Base-by-base conservation (phyloP, 345 rosid genomes). In the Boechera divaricarpa region DNA sequence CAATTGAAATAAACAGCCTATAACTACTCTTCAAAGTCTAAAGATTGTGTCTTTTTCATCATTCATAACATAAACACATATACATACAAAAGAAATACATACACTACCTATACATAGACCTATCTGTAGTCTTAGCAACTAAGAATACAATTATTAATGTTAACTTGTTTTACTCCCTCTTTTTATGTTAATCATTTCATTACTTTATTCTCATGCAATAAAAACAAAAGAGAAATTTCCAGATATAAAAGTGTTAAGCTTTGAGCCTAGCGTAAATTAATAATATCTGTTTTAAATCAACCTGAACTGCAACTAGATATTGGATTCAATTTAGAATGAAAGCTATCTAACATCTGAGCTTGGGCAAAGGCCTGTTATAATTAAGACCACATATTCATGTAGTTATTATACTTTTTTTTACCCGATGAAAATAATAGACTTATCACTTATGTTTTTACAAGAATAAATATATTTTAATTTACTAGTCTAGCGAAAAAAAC, bases 191-290 rank as follows among this genome's bases (percentile, higher is more conserved):
- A 66, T 59, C 63, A 67, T 72, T 57, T 36, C 66, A 35, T 55
- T 39, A 65, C 62, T 66, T 45, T 51, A 41, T 66, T 78, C 73
- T 69, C 81, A 78, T 72, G 77, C 81, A 78, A 16, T 52, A 69
- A 39, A 52, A 60, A 45, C 72, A 78, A 65, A 72, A 28, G 69
- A 72, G 53, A 72, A 51, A 47, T 47, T 47, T 44, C 42, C 62
- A 56, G 2, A 55, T 45, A 55, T 39, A 28, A 47, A 63, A 63
- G 49, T 62, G 47, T 13, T 7, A 21, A 28, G 38, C 62, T 51
- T 28, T 57, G 18, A 61, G 57, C 16, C 31, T 67, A 51, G 6
- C 44, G 12, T 39, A 39, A 13, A 4, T 21, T 21, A 21, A 21
- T 21, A 21, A 21, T 21, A 21, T 21, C 24, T 21, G 24, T 21